Percentiles rank a stretch among this genome's conserved stretches.
Evolutionary conservation across 139 green algal genomes (phyloP).

Genomic region (Trebouxia sp.): DNA sequence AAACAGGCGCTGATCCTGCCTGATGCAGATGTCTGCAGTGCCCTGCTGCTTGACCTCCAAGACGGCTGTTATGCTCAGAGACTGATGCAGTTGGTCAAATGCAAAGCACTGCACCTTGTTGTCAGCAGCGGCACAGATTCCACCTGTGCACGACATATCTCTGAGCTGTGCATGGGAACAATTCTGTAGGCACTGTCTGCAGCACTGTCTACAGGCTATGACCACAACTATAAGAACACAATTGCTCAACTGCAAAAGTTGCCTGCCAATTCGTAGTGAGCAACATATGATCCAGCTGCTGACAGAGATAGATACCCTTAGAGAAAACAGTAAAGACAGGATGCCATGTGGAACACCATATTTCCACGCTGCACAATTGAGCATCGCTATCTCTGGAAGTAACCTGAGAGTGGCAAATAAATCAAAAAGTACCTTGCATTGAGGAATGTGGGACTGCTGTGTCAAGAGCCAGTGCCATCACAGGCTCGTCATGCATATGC

Average conservation of each 20-base stretch:
- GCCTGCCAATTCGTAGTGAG: background rate
- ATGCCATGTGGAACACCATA: too few species aligned
- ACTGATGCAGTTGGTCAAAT: background rate
- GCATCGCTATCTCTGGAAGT: too few species aligned
- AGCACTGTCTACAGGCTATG: too few species aligned
- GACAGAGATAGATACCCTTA: background rate
- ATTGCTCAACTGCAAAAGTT: background rate
- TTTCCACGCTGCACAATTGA: too few species aligned
- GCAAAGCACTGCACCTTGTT: constrained; percentile 40
- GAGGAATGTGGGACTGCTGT: background rate
- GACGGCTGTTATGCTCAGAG: background rate
- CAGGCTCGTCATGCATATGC: constrained; percentile 49
- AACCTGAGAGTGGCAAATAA: too few species aligned
- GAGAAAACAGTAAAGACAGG: too few species aligned
- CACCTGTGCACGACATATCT: too few species aligned
- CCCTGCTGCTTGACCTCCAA: constrained; percentile 42
- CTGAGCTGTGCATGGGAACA: too few species aligned
- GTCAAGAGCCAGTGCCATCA: constrained; percentile 45
- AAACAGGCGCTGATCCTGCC: constrained; percentile 53
- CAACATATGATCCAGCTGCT: background rate
- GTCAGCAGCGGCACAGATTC: constrained; percentile 43
- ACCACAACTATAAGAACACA: background rate
- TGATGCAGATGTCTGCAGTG: constrained; percentile 45
- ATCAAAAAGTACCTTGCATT: too few species aligned
- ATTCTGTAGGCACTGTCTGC: too few species aligned